Percentiles rank a stretch among this genome's conserved stretches.
Conservation (phyloP, 805 yeast genomes). For the Ogataea allantospora region DNA sequence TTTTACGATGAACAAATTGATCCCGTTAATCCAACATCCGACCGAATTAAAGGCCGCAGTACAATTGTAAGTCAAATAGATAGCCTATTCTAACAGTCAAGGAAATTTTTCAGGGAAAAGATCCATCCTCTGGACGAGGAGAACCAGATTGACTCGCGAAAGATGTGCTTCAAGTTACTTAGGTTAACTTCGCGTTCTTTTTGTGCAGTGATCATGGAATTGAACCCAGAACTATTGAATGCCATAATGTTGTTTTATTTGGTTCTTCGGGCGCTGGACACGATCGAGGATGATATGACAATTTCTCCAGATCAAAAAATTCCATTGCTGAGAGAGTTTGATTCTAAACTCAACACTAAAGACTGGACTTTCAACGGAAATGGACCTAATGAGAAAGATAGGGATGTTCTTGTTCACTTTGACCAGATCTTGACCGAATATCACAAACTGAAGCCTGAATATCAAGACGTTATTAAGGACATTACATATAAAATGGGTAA, state of each 20-base stretch:
- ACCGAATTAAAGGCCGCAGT: conserved; percentile 65
- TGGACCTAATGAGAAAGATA: conserved; percentile 76
- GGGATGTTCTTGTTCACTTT: conserved; percentile 78
- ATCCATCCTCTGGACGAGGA: conserved; percentile 47
- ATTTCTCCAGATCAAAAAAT: conserved; percentile 68
- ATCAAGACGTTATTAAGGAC: conserved; percentile 74
- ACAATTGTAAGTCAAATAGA: conserved; percentile 45
- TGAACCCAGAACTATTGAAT: conserved; percentile 84
- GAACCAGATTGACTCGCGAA: conserved; percentile 43
- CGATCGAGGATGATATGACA: conserved; percentile 95
- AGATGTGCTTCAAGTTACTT: conserved; percentile 67
- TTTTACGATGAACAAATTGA: conserved; percentile 53
- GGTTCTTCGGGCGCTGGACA: conserved; percentile 86
- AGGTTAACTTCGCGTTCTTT: conserved; percentile 81
- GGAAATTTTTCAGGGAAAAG: conserved; percentile 51
- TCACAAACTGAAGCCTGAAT: conserved; percentile 68
- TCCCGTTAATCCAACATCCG: conserved; percentile 66
- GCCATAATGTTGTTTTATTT: conserved; percentile 83
- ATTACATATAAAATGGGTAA: conserved; percentile 88
- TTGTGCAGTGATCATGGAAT: conserved; percentile 88
- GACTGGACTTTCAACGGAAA: conserved; percentile 83
- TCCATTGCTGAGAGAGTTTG: conserved; percentile 69
- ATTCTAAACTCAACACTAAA: conserved; percentile 54
- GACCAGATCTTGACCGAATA: conserved; percentile 66
- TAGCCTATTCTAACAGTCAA: conserved; percentile 13